These are phyloP conservation scores for Euphorbia neoarborescens DNA, from an alignment of 441 rosid species.

Conservation along the genomic window DNA sequence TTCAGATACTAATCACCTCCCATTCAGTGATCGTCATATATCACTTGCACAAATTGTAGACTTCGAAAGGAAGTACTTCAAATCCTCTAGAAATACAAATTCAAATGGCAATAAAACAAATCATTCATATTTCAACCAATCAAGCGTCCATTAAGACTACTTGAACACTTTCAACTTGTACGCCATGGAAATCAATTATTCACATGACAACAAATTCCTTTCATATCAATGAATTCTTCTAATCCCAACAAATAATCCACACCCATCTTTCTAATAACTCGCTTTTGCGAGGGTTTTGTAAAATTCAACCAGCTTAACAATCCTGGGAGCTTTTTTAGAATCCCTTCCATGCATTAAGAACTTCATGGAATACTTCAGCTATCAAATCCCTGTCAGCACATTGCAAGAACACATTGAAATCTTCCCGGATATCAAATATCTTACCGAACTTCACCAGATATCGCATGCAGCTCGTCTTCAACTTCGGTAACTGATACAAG, in stretches of 20 bases:
- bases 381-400: conserved; percentile 69
- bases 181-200: conserved; percentile 6
- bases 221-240: conserved; percentile 36
- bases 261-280: conserved; percentile 7
- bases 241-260: conserved; percentile 2
- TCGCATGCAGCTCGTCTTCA: conserved; percentile 66
- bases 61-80: too few species aligned
- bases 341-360: conserved; percentile 80
- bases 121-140: conserved; percentile 14
- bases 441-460: conserved; percentile 90
- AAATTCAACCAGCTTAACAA: conserved; percentile 2
- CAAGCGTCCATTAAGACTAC: not conserved
- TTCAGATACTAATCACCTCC: too few species aligned
- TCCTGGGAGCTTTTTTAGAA: conserved; percentile 33
- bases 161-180: not conserved
- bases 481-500: conserved; percentile 50
- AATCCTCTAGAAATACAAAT: not conserved
- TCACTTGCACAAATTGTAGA: too few species aligned
- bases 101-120: not conserved
- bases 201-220: conserved; percentile 39
- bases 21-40: too few species aligned
- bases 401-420: conserved; percentile 57
- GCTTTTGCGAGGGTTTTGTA: not conserved
- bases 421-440: conserved; percentile 73
- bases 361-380: conserved; percentile 70